Conservation (phyloP, 192 early-diverging fungal species). For the Backusella luteola region DNA sequence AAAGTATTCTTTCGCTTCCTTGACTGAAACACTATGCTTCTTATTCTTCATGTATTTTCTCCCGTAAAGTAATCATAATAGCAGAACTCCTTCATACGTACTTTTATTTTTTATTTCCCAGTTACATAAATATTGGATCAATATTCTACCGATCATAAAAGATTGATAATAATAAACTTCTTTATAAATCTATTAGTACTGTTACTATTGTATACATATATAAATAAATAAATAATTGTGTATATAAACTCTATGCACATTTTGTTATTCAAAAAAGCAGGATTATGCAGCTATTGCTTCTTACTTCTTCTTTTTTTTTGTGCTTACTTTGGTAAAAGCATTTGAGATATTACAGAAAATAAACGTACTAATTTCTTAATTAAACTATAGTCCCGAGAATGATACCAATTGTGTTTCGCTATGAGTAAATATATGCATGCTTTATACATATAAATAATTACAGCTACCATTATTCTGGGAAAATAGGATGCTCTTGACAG, state of each 20-base stretch:
- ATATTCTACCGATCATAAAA: too few relatives aligned
- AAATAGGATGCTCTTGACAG: background rate
- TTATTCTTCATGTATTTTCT: background rate
- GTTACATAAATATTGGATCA: background rate
- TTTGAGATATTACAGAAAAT: slow-evolving; percentile 3
- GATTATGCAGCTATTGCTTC: slow-evolving; percentile 1
- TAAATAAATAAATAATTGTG: background rate
- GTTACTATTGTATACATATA: background rate
- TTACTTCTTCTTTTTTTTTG: background rate
- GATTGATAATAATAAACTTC: background rate
- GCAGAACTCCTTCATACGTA: background rate
- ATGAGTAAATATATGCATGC: background rate
- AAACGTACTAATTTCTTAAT: background rate
- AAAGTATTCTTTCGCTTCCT: background rate
- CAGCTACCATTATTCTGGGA: background rate
- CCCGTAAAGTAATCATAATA: background rate
- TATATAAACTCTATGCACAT: background rate
- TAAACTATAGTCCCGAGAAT: background rate
- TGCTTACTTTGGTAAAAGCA: background rate
- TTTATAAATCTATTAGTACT: background rate
- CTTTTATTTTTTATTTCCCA: background rate
- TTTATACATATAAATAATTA: too few relatives aligned
- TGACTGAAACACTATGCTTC: background rate
- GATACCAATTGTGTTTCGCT: background rate
- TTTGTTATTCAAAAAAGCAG: slow-evolving; percentile 6